Base-by-base conservation (phyloP, 495 filamentous ascomycete genomes). In the Xylaria palmicola region DNA sequence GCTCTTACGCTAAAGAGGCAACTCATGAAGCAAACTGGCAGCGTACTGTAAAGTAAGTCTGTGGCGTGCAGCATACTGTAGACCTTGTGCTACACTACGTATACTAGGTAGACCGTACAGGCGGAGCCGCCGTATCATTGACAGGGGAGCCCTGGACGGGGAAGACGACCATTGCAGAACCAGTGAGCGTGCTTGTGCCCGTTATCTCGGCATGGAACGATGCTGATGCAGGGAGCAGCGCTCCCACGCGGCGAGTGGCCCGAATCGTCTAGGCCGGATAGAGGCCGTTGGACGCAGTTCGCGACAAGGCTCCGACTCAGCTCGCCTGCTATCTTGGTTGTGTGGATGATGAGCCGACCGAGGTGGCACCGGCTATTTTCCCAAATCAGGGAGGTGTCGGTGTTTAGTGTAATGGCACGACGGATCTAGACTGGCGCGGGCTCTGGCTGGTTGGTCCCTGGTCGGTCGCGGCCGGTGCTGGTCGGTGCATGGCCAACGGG, bases 341-440 rank as follows among this genome's bases (percentile, higher is more conserved):
- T 30, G 52, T 51, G 45, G 56, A 60, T 22, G 13, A 34, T 44
- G 47, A 26, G 17, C 47, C 36, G 57, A 19, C 48, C 57, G 57
- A 60, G 37, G 57, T 60, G 57, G 57, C 57, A 44, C 57, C 57
- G 57, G 47, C 27, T 40, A 51, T 52, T 52, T 15, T 60, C 41
- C 57, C 57, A 5, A 20, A 60, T 32, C 20, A 43, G 57, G 57
- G 47, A 60, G 57, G 57, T 60, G 57, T 12, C 32, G 39, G 22
- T 44, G 8, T 39, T 13, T 56, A 24, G 37, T 30, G 13, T 56
- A 39, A 56, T 44, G 17, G 15, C 27, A 34, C 17, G 22, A 30
- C 40, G 37, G 39, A 56, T 56, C 53, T 56, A 44, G 53, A 56
- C 37, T 56, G 39, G 53, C 39, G 41, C 45, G 6, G n/a, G n/a